Conservation (phyloP, 306 rosid species). For the Pyrus betulifolia region DNA sequence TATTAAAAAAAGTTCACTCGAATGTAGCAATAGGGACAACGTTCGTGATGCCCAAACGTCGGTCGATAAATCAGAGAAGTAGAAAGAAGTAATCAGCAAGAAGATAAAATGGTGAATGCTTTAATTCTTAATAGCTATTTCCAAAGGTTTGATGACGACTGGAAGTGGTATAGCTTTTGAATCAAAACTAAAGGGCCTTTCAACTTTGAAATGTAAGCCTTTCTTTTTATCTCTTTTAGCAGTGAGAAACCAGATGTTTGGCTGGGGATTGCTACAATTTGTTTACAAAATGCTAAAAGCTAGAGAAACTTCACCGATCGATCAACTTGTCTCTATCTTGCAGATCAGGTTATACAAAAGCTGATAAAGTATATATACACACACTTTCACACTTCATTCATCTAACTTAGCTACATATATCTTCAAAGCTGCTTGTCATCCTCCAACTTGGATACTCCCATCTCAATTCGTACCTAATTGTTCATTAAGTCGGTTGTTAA, state of each 20-base stretch:
- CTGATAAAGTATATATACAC: background rate
- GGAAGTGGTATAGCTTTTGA: background rate
- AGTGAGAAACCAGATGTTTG: conserved; percentile 10
- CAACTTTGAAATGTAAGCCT: background rate
- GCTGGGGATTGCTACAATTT: background rate
- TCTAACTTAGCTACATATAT: background rate
- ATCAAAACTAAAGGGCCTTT: background rate
- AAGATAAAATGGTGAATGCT: background rate
- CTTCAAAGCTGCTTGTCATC: background rate
- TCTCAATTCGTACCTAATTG: background rate
- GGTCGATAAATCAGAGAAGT: background rate
- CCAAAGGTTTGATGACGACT: background rate
- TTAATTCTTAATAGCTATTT: background rate
- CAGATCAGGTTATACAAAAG: background rate
- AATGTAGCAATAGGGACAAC: background rate
- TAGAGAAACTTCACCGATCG: background rate
- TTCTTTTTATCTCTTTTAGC: conserved; percentile 13
- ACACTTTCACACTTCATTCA: background rate
- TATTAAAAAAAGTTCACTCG: background rate
- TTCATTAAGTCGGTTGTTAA: background rate
- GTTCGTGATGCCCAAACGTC: background rate
- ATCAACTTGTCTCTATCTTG: conserved; percentile 3
- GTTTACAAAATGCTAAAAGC: background rate
- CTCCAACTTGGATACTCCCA: background rate
- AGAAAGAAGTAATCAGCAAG: background rate